Evolutionary conservation across 2,329 filamentous ascomycete species (phyloP), one percentile per base, ranked within the genome.

Genomic region (Aspergillus hortae): DNA sequence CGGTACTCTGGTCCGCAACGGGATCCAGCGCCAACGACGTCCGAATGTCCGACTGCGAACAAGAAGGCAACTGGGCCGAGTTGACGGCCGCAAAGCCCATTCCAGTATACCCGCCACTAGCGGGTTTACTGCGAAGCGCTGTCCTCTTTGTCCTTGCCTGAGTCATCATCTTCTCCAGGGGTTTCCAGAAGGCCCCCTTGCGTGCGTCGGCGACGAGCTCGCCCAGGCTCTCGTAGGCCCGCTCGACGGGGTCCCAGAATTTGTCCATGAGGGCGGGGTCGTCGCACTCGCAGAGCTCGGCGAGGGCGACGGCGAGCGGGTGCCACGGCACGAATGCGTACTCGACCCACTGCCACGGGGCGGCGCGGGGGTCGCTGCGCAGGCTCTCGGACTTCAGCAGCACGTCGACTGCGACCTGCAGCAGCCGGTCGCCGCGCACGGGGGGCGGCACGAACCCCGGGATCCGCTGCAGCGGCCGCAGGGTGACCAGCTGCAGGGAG

Each of bases 281-380:
- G 21, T 61, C 54, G 46, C 66, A 69, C 32, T 62, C 62, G 27
- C 64, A 69, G 10, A 69, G 56, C 40, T 69, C 65, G 11, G 66
- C 62, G 17, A 68, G 53, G 15, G 65, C 66, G 10, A 69, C 65
- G 4, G 65, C 64, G 4, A 69, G 57, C 2, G 57, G 62, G 38
- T 69, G 67, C 67, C 67, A 69, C 0, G 66, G 67, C 19, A 65
- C 61, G 57, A 65, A 69, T 19, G 67, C 45, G 4, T 55, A 56
- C 2, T 56, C 58, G 23, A 63, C 60, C 66, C 66, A 69, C n/a
- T 46, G 52, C 63, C 63, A 69, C 4, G 55, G 46, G 6, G 44
- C 19, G 14, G 53, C 54, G 4, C 55, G 55, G 6, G 60, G 62
- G 40, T 69, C 58, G 19, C 33, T 51, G 36, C 56, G 55, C n/a